These are phyloP conservation scores for Podospora tetraspora DNA, from an alignment of 495 filamentous ascomycete species.

Conservation along the genomic window DNA sequence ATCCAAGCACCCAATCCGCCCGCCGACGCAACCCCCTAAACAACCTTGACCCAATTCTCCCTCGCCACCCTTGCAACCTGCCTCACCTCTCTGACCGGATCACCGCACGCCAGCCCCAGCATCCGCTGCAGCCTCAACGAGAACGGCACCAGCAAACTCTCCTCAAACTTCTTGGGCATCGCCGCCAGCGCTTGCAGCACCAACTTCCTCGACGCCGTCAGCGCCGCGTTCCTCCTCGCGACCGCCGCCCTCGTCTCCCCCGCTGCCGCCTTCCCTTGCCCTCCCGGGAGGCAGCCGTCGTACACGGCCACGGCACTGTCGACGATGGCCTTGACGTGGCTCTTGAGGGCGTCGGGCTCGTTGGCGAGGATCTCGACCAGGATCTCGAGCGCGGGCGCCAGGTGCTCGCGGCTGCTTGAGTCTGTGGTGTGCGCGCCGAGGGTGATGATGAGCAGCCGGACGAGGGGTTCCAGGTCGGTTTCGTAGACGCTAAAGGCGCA, in stretches of 20 bases:
- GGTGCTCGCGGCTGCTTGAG: constrained; percentile 17
- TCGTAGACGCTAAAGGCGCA: constrained; percentile 39
- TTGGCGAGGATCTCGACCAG: constrained; percentile 36
- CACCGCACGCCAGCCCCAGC: constrained; percentile 39
- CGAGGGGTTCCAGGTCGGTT: constrained; percentile 32
- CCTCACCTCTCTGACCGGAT: constrained; percentile 40
- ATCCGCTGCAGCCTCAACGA: constrained; percentile 34
- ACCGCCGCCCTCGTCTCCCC: not conserved
- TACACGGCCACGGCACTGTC: constrained; percentile 28
- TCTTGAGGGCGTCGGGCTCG: constrained; percentile 31
- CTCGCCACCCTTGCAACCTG: constrained; percentile 38
- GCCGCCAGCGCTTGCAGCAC: constrained; percentile 36
- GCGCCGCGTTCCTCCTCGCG: not conserved
- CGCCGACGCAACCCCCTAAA: not conserved
- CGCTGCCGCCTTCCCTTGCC: not conserved
- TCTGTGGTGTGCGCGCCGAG: constrained; percentile 16
- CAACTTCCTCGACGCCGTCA: constrained; percentile 24
- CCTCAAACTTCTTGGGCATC: constrained; percentile 39
- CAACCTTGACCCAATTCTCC: constrained; percentile 35
- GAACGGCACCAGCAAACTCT: constrained; percentile 32
- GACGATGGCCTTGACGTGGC: constrained; percentile 35
- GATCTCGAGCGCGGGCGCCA: constrained; percentile 34
- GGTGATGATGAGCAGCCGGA: constrained; percentile 36
- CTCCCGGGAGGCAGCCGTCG: constrained; percentile 21
- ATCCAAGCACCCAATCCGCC: not conserved